Evolutionary conservation across 2,329 filamentous ascomycete genomes (phyloP), one percentile per base, ranked within the genome.

Genomic region (Bertia moriformis): DNA sequence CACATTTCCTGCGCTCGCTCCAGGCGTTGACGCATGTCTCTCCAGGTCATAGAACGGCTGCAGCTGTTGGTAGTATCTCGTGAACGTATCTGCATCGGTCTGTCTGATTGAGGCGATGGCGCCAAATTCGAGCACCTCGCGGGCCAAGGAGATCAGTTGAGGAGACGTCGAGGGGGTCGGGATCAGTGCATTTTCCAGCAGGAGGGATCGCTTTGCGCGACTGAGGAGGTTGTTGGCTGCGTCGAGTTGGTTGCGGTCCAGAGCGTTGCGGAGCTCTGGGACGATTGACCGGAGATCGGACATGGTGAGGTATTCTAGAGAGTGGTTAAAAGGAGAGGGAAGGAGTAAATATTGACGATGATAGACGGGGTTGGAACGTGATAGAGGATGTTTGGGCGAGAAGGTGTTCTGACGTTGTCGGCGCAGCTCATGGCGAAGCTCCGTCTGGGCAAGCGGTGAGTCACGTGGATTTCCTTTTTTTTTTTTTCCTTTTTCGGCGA

Each of bases 21-120:
- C 51, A 38, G 62, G 51, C 38, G 50, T 37, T 14, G 57, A 55
- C n/a, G 22, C 7, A 17, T 18, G 12, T 42, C 58, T 59, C 43
- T 61, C 66, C 45, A 68, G 54, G 14, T 74, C 66, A 60, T 82
- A 82, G 58, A 82, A 82, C 30, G 76, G 73, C 52, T 79, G 74
- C 39, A 82, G 66, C 55, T 81, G 75, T 53, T 78, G 74, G 61
- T 77, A 80, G 63, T 81, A 82, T 55, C 77, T 67, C 33, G 72
- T 78, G 63, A 82, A 82, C 43, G 70, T 64, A 41, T 73, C 67
- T 27, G 76, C 73, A 53, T 82, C 75, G 52, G 70, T 67, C 46
- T 74, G 67, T 45, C 74, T 71, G 61, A 82, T 81, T 45, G 73
- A 77, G 48, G 74, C 67, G 44, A 82, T 62, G 42, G 77, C 77